These are phyloP conservation scores for Penicillium rolfsii DNA, from an alignment of 2,329 filamentous ascomycete species.

Conservation along the genomic window DNA sequence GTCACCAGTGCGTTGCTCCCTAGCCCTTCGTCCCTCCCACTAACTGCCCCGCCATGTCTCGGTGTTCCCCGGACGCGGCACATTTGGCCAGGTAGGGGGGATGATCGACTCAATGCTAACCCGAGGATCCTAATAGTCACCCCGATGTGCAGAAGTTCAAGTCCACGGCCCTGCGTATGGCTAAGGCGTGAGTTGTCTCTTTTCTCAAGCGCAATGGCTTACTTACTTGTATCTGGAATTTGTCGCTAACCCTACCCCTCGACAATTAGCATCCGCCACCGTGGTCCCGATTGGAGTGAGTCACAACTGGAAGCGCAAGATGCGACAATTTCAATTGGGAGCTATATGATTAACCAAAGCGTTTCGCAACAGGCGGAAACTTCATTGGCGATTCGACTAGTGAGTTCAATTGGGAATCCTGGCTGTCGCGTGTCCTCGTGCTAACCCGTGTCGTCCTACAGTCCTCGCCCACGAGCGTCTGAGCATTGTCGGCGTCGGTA, in stretches of 20 bases:
- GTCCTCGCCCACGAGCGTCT: slow-evolving; percentile 96
- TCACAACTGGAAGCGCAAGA: slow-evolving; percentile 36
- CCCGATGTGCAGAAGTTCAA: slow-evolving; percentile 97
- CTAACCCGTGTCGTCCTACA: slow-evolving; percentile 46
- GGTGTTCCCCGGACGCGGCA: slow-evolving; percentile 4
- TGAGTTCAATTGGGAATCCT: slow-evolving; percentile 52
- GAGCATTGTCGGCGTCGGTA: slow-evolving; percentile 95
- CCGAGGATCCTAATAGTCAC: slow-evolving; percentile 57
- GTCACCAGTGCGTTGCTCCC: slow-evolving; percentile 71
- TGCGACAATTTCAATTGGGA: slow-evolving; percentile 3
- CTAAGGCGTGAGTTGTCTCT: slow-evolving; percentile 75
- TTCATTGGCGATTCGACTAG: slow-evolving; percentile 88
- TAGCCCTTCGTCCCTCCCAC: slow-evolving; percentile 10
- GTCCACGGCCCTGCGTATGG: slow-evolving; percentile 87
- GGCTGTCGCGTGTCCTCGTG: slow-evolving; percentile 12
- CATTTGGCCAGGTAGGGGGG: slow-evolving; percentile 9
- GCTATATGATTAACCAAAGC: slow-evolving; percentile 28
- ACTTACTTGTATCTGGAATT: slow-evolving; percentile 6
- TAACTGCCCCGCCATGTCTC: slow-evolving; percentile 16
- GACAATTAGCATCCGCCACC: slow-evolving; percentile 76
- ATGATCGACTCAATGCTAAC: slow-evolving; percentile 27
- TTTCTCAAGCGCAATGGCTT: neutral
- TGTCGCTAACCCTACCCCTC: slow-evolving; percentile 39
- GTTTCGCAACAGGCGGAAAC: slow-evolving; percentile 70
- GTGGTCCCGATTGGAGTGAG: slow-evolving; percentile 98